These are phyloP conservation scores for Teunomyces atbi DNA, from an alignment of 805 yeast species.

Conservation along the genomic window DNA sequence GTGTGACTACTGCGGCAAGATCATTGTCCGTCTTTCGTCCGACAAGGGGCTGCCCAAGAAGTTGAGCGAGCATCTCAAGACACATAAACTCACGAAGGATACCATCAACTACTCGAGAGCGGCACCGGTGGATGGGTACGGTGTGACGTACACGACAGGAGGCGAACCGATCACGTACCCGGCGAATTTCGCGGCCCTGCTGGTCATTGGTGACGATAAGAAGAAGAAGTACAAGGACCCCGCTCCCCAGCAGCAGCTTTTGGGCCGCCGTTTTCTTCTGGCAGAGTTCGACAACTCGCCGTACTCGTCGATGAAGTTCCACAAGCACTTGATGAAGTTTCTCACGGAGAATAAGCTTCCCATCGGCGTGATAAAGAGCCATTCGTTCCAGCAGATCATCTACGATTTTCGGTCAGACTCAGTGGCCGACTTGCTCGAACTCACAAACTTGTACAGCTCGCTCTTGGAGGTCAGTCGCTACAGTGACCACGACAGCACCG, in stretches of 20 bases:
- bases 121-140: constrained; percentile 38
- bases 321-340: constrained; percentile 49
- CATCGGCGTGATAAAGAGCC: constrained; percentile 46
- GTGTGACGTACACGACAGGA: constrained; percentile 31
- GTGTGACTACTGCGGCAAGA: constrained; percentile 54
- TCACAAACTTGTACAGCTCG: constrained; percentile 44
- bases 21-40: constrained; percentile 45
- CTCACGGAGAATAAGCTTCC: constrained; percentile 53
- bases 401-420: constrained; percentile 50
- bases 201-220: constrained; percentile 6
- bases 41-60: constrained; percentile 63
- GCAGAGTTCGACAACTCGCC: constrained; percentile 40
- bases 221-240: constrained; percentile 5
- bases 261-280: constrained; percentile 16
- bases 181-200: constrained; percentile 10
- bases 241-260: neutral
- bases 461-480: constrained; percentile 33
- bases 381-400: constrained; percentile 50
- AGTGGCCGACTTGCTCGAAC: constrained; percentile 44
- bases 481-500: constrained; percentile 4
- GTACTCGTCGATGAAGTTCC: constrained; percentile 47
- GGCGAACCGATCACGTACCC: constrained; percentile 27
- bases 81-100: constrained; percentile 47
- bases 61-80: constrained; percentile 53
- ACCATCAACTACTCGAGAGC: constrained; percentile 41